Conservation (phyloP, 371 early-diverging fungal species). For the Conidiobolus incongruus region DNA sequence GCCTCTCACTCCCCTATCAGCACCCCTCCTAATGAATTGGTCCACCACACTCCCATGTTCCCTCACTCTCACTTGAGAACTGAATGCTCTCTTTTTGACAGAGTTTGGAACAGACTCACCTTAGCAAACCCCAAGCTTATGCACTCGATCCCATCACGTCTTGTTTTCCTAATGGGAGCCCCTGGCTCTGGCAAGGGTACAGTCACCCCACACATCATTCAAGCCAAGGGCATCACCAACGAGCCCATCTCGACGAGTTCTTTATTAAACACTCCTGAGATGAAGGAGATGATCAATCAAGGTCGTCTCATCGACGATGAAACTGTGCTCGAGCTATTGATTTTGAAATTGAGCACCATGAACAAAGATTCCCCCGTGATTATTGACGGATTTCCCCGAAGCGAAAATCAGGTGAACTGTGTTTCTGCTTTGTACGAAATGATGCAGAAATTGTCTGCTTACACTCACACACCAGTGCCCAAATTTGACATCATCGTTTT, state of each 20-base stretch:
- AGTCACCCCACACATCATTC: conserved; percentile 33
- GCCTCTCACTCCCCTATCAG: too few relatives aligned
- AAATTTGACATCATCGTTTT: conserved; percentile 39
- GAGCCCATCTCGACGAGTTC: conserved; percentile 35
- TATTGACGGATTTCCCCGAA: conserved; percentile 45
- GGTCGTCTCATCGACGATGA: conserved; percentile 28
- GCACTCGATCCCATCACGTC: too few relatives aligned
- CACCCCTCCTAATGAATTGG: too few relatives aligned
- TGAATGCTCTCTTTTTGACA: too few relatives aligned
- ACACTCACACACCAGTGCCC: too few relatives aligned
- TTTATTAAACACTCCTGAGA: conserved; percentile 32
- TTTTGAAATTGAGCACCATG: conserved; percentile 22
- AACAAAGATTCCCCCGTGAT: conserved; percentile 34
- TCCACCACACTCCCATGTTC: too few relatives aligned
- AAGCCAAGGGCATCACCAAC: conserved; percentile 35
- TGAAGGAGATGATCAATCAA: conserved; percentile 33
- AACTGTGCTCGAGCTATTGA: conserved; percentile 4
- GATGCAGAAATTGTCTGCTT: conserved; percentile 28
- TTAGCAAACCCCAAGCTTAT: too few relatives aligned
- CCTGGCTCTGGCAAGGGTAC: conserved; percentile 37
- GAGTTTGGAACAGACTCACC: too few relatives aligned
- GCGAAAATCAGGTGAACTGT: conserved; percentile 39
- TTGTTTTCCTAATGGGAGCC: conserved; percentile 9
- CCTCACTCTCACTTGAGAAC: too few relatives aligned
- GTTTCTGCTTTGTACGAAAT: conserved; percentile 31